A percentile compares a stretch with the other conserved stretches of the same genome.
Evolutionary conservation across 208 protist genomes (phyloP).

Genomic region (Leishmania mexicana): DNA sequence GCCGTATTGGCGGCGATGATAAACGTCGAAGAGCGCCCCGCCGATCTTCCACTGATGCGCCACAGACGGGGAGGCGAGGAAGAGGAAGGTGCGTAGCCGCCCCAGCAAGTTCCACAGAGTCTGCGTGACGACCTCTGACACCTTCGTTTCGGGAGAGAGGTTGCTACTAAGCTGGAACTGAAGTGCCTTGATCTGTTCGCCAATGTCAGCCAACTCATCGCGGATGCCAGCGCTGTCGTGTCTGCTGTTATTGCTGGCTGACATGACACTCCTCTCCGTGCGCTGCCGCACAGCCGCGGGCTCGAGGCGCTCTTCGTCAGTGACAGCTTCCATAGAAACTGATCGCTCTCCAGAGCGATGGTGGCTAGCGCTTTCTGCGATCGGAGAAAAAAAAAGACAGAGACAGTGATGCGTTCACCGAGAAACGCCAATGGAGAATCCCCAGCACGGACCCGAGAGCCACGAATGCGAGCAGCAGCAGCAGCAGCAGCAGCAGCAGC

Average conservation of each 20-base stretch:
- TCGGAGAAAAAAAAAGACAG: background rate
- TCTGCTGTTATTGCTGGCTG: background rate
- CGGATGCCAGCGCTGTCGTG: background rate
- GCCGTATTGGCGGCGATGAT: constrained; percentile 28
- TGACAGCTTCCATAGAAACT: background rate
- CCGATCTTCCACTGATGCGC: constrained; percentile 20
- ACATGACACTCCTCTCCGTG: constrained; percentile 7
- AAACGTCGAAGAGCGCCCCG: constrained; percentile 16
- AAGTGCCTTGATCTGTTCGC: constrained; percentile 27
- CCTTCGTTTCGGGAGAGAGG: background rate
- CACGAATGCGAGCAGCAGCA: background rate
- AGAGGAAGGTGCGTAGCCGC: constrained; percentile 60
- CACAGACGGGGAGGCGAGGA: constrained; percentile 23
- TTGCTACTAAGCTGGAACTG: constrained; percentile 22
- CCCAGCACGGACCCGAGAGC: background rate
- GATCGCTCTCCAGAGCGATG: background rate
- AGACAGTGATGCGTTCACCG: background rate
- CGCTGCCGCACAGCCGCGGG: constrained; percentile 15
- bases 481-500: background rate
- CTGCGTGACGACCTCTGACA: constrained; percentile 9
- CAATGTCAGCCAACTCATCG: constrained; percentile 29
- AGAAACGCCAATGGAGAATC: background rate
- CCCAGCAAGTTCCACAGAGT: constrained; percentile 60
- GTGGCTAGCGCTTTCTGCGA: background rate
- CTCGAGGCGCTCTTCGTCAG: background rate